These are phyloP conservation scores for Ambrosiella cleistominuta DNA, from an alignment of 2,329 filamentous ascomycete species.

Conservation along the genomic window DNA sequence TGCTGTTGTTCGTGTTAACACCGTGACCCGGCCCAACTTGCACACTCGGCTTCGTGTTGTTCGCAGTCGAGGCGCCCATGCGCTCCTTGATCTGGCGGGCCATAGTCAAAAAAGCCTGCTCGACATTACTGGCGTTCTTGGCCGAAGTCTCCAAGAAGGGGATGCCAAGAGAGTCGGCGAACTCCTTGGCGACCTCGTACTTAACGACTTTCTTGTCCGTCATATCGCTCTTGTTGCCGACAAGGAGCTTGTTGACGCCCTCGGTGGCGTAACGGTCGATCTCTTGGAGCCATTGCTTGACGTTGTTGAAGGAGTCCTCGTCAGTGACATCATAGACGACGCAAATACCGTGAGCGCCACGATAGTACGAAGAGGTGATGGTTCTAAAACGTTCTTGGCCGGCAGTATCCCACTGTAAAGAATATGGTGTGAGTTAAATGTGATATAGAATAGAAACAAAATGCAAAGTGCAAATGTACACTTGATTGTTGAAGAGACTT, in stretches of 20 bases:
- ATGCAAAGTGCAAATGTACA: background rate
- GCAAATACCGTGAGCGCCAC: slow-evolving; percentile 96
- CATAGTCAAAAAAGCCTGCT: slow-evolving; percentile 99
- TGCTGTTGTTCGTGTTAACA: slow-evolving; percentile 70
- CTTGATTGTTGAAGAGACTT: slow-evolving; percentile 22
- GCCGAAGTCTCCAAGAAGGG: slow-evolving; percentile 99
- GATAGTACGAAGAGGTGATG: slow-evolving; percentile 99
- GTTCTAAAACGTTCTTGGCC: slow-evolving; percentile 99
- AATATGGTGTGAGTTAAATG: background rate
- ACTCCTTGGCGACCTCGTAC: slow-evolving; percentile 99
- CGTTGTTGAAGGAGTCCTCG: slow-evolving; percentile 99
- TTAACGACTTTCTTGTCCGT: slow-evolving; percentile 99
- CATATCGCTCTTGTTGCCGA: slow-evolving; percentile 99
- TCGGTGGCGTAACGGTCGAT: slow-evolving; percentile 98
- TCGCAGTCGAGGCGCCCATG: slow-evolving; percentile 88
- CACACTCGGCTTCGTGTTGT: slow-evolving; percentile 97
- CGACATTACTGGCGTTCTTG: slow-evolving; percentile 98
- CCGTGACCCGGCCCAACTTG: slow-evolving; percentile 90
- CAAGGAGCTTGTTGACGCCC: slow-evolving; percentile 97
- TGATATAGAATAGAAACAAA: background rate
- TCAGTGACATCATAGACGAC: slow-evolving; percentile 99
- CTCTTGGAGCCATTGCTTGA: slow-evolving; percentile 99
- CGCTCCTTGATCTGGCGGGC: slow-evolving; percentile 99
- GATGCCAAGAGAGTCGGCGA: slow-evolving; percentile 95
- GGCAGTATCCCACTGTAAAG: slow-evolving; percentile 82